These are phyloP conservation scores for Dactylellina leptospora DNA, from an alignment of 2,329 filamentous ascomycete species.

Conservation along the genomic window DNA sequence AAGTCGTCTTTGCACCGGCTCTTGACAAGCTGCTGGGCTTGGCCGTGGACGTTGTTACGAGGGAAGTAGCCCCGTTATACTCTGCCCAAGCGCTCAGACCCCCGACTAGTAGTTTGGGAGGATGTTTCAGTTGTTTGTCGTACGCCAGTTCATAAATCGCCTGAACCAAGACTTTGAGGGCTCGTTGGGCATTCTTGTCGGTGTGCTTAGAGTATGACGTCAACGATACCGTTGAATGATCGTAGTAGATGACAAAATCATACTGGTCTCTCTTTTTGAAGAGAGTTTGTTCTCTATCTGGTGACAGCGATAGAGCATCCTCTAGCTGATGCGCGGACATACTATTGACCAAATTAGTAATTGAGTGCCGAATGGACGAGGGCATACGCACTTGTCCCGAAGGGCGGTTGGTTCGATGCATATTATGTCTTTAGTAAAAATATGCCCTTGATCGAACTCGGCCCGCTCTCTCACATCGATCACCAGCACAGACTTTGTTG, in stretches of 20 bases:
- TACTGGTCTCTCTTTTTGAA: slow-evolving; percentile 79
- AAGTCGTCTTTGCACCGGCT: slow-evolving; percentile 67
- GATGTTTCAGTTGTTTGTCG: slow-evolving; percentile 74
- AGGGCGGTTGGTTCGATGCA: slow-evolving; percentile 87
- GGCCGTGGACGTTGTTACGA: slow-evolving; percentile 59
- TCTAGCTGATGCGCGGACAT: slow-evolving; percentile 70
- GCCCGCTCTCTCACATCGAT: slow-evolving; percentile 85
- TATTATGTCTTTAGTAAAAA: slow-evolving; percentile 82
- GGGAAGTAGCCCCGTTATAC: slow-evolving; percentile 75
- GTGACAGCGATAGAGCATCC: slow-evolving; percentile 75
- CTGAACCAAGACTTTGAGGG: slow-evolving; percentile 77
- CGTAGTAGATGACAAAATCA: slow-evolving; percentile 90
- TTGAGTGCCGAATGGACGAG: slow-evolving; percentile 25
- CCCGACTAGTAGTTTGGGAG: slow-evolving; percentile 80
- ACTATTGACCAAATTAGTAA: slow-evolving; percentile 56
- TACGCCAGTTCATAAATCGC: slow-evolving; percentile 86
- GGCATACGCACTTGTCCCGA: slow-evolving; percentile 72
- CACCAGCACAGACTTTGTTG: slow-evolving; percentile 73
- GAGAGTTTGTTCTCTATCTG: slow-evolving; percentile 74
- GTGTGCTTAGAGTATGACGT: slow-evolving; percentile 57
- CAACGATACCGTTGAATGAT: slow-evolving; percentile 69
- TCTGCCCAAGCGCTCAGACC: slow-evolving; percentile 88
- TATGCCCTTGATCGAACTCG: slow-evolving; percentile 86
- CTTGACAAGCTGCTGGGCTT: slow-evolving; percentile 59
- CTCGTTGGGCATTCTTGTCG: slow-evolving; percentile 63